These are phyloP conservation scores for Rachicladosporium sp. DNA, from an alignment of 2,329 filamentous ascomycete species.

Conservation along the genomic window DNA sequence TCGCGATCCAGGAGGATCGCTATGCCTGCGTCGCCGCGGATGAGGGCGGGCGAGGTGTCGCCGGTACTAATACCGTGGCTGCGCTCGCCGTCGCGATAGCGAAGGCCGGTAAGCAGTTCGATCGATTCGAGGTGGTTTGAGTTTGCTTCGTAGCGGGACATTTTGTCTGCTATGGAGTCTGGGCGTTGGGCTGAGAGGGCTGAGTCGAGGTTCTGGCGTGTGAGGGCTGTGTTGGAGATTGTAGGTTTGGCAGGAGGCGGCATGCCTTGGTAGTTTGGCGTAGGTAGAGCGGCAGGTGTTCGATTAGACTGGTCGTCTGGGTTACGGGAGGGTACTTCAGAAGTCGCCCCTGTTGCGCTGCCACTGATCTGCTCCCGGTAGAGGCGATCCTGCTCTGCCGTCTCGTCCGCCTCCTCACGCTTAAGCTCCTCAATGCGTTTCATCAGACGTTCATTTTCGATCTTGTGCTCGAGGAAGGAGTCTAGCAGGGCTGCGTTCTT, in stretches of 20 bases:
- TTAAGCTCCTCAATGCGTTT: conserved; percentile 77
- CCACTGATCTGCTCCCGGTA: conserved; percentile 23
- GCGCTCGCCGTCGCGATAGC: conserved; percentile 79
- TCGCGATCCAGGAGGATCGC: conserved; percentile 58
- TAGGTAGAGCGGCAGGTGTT: conserved; percentile 1
- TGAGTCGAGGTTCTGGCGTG: conserved; percentile 68
- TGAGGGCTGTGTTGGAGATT: conserved; percentile 55
- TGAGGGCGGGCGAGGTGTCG: conserved; percentile 64
- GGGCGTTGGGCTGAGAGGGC: conserved; percentile 51
- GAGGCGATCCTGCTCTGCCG: conserved; percentile 51
- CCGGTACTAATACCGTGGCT: conserved; percentile 81
- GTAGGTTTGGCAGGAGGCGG: conserved; percentile 53
- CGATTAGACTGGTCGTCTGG: too few species aligned
- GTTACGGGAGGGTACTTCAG: conserved; percentile 5
- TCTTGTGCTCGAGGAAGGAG: conserved; percentile 91
- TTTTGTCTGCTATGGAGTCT: conserved; percentile 73
- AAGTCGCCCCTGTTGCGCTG: conserved; percentile 15
- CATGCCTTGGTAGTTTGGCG: conserved; percentile 42
- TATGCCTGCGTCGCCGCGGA: conserved; percentile 77
- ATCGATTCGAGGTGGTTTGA: conserved; percentile 72
- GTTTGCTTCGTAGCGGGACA: conserved; percentile 64
- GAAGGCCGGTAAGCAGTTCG: conserved; percentile 80
- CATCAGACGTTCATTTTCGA: conserved; percentile 80
- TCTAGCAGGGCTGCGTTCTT: conserved; percentile 77
- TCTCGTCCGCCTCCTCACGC: conserved; percentile 72